These are phyloP conservation scores for Aurantiochytrium sp. DNA, from an alignment of 108 stramenopile genomes.

Conservation along the genomic window DNA sequence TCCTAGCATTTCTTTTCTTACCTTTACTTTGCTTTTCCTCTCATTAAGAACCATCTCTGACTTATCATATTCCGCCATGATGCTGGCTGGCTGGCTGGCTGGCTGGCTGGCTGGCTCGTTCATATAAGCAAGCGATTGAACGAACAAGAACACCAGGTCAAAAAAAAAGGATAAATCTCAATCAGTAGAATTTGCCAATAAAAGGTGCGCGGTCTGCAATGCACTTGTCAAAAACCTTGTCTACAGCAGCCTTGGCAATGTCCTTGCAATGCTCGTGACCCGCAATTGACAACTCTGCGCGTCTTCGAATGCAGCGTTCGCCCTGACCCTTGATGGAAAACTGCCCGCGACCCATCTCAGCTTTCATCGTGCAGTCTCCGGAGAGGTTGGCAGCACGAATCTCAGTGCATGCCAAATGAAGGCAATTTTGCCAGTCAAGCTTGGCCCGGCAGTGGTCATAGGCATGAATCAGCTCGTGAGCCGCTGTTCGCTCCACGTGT, in stretches of 20 bases:
- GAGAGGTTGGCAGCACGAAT: slow-evolving; percentile 77
- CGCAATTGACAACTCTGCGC: not conserved
- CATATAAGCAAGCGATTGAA: no score
- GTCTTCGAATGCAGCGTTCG: not conserved
- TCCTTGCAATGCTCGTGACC: slow-evolving; percentile 5
- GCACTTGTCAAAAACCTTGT: not conserved
- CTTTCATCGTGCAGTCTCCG: slow-evolving; percentile 67
- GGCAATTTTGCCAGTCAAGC: slow-evolving; percentile 60
- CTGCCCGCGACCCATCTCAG: slow-evolving; percentile 55
- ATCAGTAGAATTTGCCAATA: not conserved
- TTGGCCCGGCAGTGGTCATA: slow-evolving; percentile 67
- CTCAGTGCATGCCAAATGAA: slow-evolving; percentile 81
- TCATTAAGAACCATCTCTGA: no score
- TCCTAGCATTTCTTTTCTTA: not conserved
- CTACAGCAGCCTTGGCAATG: slow-evolving; percentile 7
- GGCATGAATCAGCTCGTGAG: slow-evolving; percentile 79
- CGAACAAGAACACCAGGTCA: not conserved
- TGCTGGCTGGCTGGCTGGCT: no score
- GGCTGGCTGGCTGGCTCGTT: no score
- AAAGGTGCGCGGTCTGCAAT: not conserved
- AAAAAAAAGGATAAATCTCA: not conserved
- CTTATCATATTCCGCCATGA: no score
- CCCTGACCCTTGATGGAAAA: slow-evolving; percentile 16
- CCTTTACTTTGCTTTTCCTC: no score
- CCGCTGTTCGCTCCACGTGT: slow-evolving; percentile 37